Base-by-base conservation (phyloP, 176 grass and related monocot species). In the Avena atlantica region DNA sequence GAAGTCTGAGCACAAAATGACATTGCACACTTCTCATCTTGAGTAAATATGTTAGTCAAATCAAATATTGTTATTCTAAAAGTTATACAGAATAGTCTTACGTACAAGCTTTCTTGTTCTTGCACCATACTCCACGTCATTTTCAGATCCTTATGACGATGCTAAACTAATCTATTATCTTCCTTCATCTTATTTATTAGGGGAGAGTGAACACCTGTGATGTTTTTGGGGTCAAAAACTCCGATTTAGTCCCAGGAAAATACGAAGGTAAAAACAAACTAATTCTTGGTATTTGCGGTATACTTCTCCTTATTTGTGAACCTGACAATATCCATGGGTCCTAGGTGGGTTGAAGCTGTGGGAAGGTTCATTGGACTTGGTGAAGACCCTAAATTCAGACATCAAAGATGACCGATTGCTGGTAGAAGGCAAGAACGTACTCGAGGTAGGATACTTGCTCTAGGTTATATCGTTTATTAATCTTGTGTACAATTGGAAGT, bases 331-430 rank as follows among this genome's bases (percentile, higher is more conserved):
- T 60, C 61, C 53, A 63, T 84, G 67, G 67, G 66, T 36, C 49
- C 25, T 83, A 98, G 96, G 93, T 77, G 97, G 97, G 21, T 52
- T 99, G 81, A 99, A 99, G 89, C 88, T 99, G 61, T 99, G 97
- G 94, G 94, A 99, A 91, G 94, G 94, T 60, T 99, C 97, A 27
- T 8, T 99, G 11, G 97, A 99, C 81, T 90, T 96, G 68, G 83
- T 93, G 73, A 99, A 91, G 79, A 83, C 79, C 76, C 59, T 98
- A 59, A 87, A 84, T 82, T 91, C 89, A 24, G 82, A 91, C 36
- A 84, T 91, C 34, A 82, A 60, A 59, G 72, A 92, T 82, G 82
- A 70, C 29, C 36, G 9, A 86, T 42, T 96, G n/a, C 42, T 82
- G 67, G 45, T 99, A 15, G 74, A 88, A 83, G 92, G 89, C 67